Percentiles rank a stretch among this genome's conserved stretches.
Conservation (phyloP, 495 filamentous ascomycete species). For the Hypoxylon lenormandii region DNA sequence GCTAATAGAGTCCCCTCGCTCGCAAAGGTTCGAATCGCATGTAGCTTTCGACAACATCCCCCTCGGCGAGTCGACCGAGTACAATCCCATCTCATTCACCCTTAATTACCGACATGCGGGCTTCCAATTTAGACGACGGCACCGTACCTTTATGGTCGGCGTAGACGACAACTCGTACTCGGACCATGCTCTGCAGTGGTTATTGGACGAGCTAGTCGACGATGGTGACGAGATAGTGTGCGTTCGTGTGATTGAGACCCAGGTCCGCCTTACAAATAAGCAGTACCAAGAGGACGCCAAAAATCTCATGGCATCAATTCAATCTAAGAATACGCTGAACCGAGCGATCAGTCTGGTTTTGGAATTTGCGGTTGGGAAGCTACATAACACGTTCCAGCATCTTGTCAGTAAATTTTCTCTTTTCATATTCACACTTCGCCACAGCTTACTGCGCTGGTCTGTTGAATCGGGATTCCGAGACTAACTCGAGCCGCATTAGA, state of each 20-base stretch:
- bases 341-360: conserved; percentile 87
- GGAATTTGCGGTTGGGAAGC: conserved; percentile 90
- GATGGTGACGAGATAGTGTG: conserved; percentile 98
- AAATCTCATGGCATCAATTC: conserved; percentile 78
- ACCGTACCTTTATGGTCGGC: conserved; percentile 91
- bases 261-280: conserved; percentile 78
- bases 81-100: conserved; percentile 84
- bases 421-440: background rate
- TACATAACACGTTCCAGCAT: conserved; percentile 90
- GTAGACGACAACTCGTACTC: conserved; percentile 96
- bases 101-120: conserved; percentile 89
- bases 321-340: conserved; percentile 84
- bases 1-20: conserved; percentile 55
- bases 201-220: conserved; percentile 92
- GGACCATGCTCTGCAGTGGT: conserved; percentile 92
- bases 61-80: conserved; percentile 70
- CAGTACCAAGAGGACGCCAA: conserved; percentile 84
- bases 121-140: conserved; percentile 84
- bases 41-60: conserved; percentile 97
- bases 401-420: conserved; percentile 71
- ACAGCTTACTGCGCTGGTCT: background rate
- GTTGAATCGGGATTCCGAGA: background rate
- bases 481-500: conserved; percentile 63
- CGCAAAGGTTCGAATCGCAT: conserved; percentile 68
- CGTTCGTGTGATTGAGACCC: conserved; percentile 87